phyloP scores from a whole-genome alignment of 1,139 yeast genomes.

The Yamadazyma pseudoaaseri region DNA sequence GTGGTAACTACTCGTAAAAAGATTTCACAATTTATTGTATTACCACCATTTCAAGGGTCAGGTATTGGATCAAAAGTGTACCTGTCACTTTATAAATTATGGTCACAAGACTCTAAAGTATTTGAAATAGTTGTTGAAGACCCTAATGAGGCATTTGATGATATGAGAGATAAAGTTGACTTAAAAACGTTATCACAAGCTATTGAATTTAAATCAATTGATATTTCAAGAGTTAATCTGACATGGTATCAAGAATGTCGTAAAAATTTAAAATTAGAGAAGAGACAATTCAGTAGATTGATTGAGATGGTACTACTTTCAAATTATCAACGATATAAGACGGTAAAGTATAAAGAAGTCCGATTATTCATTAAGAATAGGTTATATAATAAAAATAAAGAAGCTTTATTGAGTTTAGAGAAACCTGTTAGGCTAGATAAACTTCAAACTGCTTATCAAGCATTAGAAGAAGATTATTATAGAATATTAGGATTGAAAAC shows the following conservation, averaged over 20 bases:
- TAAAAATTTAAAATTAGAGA: conserved; percentile 58
- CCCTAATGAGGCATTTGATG: conserved; percentile 92
- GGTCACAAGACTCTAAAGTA: conserved; percentile 55
- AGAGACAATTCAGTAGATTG: conserved; percentile 74
- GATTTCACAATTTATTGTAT: conserved; percentile 81
- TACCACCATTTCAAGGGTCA: conserved; percentile 77
- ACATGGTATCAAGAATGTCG: conserved; percentile 45
- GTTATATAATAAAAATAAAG: conserved; percentile 73
- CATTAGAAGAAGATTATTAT: conserved; percentile 66
- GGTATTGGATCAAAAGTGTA: conserved; percentile 73
- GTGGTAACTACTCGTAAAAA: conserved; percentile 56
- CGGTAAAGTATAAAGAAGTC: conserved; percentile 35
- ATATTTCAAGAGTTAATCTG: conserved; percentile 20
- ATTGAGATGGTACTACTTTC: conserved; percentile 71
- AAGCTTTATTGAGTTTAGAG: conserved; percentile 69
- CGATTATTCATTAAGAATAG: conserved; percentile 70
- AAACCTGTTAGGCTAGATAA: conserved; percentile 61
- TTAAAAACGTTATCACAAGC: conserved; percentile 46
- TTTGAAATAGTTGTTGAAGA: conserved; percentile 88
- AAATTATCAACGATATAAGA: conserved; percentile 27
- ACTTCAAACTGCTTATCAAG: conserved; percentile 70
- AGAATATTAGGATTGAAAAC: conserved; percentile 42
- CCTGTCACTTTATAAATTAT: conserved; percentile 47
- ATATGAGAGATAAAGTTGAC: conserved; percentile 82
- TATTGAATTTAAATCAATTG: conserved; percentile 15